These are phyloP conservation scores for grape (Vitis vinifera) DNA, from an alignment of 164 flowering plant species.

Conservation along the genomic window DNA sequence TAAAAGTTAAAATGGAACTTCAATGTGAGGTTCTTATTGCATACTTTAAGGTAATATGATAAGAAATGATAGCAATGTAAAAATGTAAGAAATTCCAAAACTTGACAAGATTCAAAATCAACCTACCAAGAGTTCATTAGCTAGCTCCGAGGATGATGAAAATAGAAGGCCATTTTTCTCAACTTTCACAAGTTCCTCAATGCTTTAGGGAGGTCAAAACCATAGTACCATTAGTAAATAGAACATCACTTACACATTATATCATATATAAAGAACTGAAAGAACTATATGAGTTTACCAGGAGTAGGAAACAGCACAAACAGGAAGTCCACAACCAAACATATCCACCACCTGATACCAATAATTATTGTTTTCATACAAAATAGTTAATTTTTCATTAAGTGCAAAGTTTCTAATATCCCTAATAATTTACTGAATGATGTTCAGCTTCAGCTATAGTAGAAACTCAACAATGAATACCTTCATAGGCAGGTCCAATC, in stretches of 20 bases:
- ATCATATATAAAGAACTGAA: not conserved
- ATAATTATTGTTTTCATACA: not conserved
- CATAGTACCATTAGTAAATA: constrained; percentile 1
- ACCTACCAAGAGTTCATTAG: constrained; percentile 87
- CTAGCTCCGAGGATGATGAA: constrained; percentile 92
- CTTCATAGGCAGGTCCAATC: constrained; percentile 99
- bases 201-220: constrained; percentile 39
- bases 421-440: not conserved
- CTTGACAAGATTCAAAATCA: not conserved
- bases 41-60: no score
- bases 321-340: constrained; percentile 99
- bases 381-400: no score
- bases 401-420: no score
- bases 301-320: constrained; percentile 92
- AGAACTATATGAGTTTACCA: constrained; percentile 52
- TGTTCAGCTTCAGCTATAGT: constrained; percentile 4
- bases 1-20: no score
- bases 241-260: not conserved
- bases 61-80: not conserved
- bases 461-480: constrained; percentile 28
- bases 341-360: constrained; percentile 84
- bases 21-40: no score
- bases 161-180: constrained; percentile 81
- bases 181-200: constrained; percentile 80
- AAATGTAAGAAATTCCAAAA: not conserved